Conservation (phyloP, 164 flowering plant species). For the Nymphaea thermarum region DNA sequence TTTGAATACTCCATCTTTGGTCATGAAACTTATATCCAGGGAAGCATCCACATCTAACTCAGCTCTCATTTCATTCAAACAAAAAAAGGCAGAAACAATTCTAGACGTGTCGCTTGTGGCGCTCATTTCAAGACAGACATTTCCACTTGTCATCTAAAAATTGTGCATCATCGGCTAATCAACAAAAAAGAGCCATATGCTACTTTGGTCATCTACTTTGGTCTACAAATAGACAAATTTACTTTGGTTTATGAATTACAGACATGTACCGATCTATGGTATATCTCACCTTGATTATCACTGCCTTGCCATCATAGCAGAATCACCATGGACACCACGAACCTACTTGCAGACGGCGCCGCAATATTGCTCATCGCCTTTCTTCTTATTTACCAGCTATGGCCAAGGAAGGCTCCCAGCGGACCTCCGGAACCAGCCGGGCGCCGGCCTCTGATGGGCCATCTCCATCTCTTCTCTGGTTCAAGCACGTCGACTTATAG, state of each 20-base stretch:
- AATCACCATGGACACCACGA: neutral
- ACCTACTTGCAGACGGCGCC: neutral
- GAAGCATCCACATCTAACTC: too few relatives aligned
- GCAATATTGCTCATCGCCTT: neutral
- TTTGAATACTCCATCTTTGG: too few relatives aligned
- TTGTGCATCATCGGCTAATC: too few relatives aligned
- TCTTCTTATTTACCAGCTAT: neutral
- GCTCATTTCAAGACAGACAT: too few relatives aligned
- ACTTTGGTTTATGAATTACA: neutral
- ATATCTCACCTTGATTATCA: neutral
- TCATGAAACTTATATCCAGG: too few relatives aligned
- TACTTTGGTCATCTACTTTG: too few relatives aligned
- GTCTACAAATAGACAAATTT: too few relatives aligned
- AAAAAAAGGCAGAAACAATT: too few relatives aligned
- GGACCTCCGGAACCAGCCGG: constrained; percentile 6
- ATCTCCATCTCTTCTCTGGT: constrained; percentile 7
- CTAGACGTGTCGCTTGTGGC: too few relatives aligned
- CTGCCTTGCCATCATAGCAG: neutral
- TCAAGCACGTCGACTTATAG: neutral
- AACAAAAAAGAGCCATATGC: too few relatives aligned
- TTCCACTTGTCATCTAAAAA: too few relatives aligned
- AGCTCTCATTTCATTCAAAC: too few relatives aligned
- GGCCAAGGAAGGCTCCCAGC: neutral
- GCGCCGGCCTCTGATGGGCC: constrained; percentile 6
- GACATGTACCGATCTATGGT: neutral